Conservation (phyloP, 192 early-diverging fungal genomes). For the Piromyces finnis region DNA sequence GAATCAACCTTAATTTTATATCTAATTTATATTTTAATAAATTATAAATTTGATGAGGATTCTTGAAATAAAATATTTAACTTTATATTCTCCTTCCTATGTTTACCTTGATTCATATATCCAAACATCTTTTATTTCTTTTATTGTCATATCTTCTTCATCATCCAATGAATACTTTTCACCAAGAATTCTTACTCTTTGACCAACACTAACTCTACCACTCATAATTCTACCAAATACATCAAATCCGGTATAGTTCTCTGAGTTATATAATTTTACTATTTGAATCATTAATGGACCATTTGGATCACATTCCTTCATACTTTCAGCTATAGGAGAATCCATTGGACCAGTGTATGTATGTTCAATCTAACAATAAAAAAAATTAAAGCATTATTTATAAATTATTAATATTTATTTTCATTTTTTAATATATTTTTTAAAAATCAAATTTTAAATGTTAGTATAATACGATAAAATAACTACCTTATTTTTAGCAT, state of each 20-base stretch:
- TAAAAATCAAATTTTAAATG: too few species aligned
- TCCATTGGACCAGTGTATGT: conserved; percentile 22
- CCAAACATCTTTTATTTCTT: conserved; percentile 50
- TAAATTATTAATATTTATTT: too few species aligned
- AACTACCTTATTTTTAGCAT: conserved; percentile 21
- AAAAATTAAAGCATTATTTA: too few species aligned
- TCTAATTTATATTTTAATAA: conserved; percentile 6
- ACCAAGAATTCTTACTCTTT: conserved; percentile 75
- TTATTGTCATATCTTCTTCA: conserved; percentile 89
- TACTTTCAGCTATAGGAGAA: conserved; percentile 20
- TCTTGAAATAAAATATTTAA: too few species aligned
- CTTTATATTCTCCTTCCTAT: conserved; percentile 1
- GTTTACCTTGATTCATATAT: conserved; percentile 71
- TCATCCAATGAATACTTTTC: conserved; percentile 81
- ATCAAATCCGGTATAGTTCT: conserved; percentile 69
- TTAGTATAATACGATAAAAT: too few species aligned
- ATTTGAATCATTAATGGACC: conserved; percentile 88
- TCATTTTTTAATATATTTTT: too few species aligned
- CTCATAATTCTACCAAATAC: conserved; percentile 90
- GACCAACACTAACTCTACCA: conserved; percentile 59
- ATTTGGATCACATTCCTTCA: conserved; percentile 63
- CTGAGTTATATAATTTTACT: conserved; percentile 77
- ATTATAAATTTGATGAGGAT: not conserved
- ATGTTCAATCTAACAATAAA: conserved; percentile 31
- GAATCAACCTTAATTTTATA: conserved; percentile 67